A percentile compares a stretch with the other conserved stretches of the same genome.
phyloP scores from a whole-genome alignment of 2,329 filamentous ascomycete genomes.

The Fusarium pilosicola region DNA sequence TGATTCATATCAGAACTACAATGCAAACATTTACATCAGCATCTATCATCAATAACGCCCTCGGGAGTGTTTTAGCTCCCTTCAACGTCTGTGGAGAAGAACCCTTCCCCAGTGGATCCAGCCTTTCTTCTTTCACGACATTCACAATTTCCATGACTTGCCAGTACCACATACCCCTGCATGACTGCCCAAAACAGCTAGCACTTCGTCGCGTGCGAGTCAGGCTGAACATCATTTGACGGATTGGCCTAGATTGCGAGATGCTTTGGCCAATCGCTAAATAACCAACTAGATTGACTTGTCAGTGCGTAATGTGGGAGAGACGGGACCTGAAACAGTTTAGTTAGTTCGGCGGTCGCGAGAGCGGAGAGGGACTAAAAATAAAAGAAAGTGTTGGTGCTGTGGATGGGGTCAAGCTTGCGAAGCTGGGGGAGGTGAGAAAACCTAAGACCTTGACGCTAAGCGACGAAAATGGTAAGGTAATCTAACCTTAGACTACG shows the following conservation, averaged over 20 bases:
- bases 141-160: neutral
- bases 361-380: neutral
- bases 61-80: neutral
- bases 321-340: neutral
- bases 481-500: rapidly evolving
- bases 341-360: neutral
- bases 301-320: neutral
- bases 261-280: neutral
- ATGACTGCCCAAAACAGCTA: neutral
- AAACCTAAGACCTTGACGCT: rapidly evolving
- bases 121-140: neutral
- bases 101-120: neutral
- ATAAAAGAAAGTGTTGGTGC: neutral
- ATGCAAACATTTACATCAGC: neutral
- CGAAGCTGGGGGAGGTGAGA: neutral
- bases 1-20: rapidly evolving
- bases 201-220: neutral
- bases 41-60: neutral
- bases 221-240: neutral
- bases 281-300: neutral
- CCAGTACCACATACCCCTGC: neutral
- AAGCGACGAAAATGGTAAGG: rapidly evolving
- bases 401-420: neutral
- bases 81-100: neutral
- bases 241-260: neutral